Evolutionary conservation across 1,139 yeast species (phyloP), one percentile per base, ranked within the genome.

Genomic region (Eremothecium coryli): DNA sequence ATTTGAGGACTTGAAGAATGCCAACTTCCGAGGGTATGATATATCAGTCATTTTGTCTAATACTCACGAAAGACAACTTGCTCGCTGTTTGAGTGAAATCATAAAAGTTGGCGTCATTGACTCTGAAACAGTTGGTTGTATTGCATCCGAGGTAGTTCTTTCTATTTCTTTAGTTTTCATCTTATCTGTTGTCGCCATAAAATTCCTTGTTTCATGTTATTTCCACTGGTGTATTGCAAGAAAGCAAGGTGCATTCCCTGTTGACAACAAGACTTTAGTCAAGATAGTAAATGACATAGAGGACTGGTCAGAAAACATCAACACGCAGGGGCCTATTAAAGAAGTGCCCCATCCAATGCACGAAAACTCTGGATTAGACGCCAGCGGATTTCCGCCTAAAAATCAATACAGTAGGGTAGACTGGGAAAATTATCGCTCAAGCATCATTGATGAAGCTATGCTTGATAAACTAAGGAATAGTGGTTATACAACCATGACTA

Each of bases 91-190:
- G 36, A 66, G 81, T n/a, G 97, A 90, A 58, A 81, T 84, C 38
- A 67, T 82, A 38, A 84, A 80, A 60, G 93, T 88, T 15, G 98
- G 98, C 16, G 76, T 74, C 31, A 74, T 90, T 37, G 97, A 90
- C 55, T 75, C 93, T 1, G 86, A 84, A 37, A 76, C 95, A 9
- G 76, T 90, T 51, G 98, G 98, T n/a, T 90, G 98, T 61, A 77
- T 90, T 58, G 95, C 96, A 0, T 84, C 96, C 1, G 67, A 73
- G 42, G 76, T 86, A 31, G 95, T 88, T 2, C 69, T 90, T 42
- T 74, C 76, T 47, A 71, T 80, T 11, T 82, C 96, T 0, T 68
- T 90, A 52, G 78, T 82, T 9, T 84, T 90, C 57, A 88, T 90
- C 51, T 68, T 90, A 40, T 71, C 93, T 1, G 74, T 88, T 38